These are phyloP conservation scores for Manihot esculenta DNA, from an alignment of 441 rosid species.

Conservation along the genomic window DNA sequence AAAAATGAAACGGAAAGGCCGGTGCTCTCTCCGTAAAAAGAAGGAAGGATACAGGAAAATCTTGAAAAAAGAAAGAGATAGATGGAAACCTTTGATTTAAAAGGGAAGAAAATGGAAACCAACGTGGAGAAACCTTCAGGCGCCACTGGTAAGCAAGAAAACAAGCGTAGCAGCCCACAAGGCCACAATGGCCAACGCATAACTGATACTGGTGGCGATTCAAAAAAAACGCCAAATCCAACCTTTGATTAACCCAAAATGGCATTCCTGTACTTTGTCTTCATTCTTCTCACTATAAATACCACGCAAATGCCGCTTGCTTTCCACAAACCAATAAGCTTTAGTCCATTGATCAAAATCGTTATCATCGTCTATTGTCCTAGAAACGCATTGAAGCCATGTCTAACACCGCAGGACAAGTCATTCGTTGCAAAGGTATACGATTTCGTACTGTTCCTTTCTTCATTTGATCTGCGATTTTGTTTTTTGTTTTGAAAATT, in stretches of 20 bases:
- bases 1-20: too few relatives aligned
- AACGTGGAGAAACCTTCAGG: too few relatives aligned
- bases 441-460: neutral
- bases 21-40: too few relatives aligned
- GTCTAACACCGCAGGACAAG: conserved; percentile 49
- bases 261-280: neutral
- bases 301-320: neutral
- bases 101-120: too few relatives aligned
- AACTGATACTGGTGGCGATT: too few relatives aligned
- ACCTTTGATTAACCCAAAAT: neutral
- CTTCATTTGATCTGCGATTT: neutral
- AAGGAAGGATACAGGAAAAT: too few relatives aligned
- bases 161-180: too few relatives aligned
- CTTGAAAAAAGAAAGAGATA: too few relatives aligned
- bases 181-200: too few relatives aligned
- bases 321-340: neutral
- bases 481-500: neutral
- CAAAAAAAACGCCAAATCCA: too few relatives aligned
- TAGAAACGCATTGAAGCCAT: conserved; percentile 18
- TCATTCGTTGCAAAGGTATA: conserved; percentile 33
- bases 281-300: neutral
- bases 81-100: too few relatives aligned
- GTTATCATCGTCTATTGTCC: neutral
- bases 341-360: neutral
- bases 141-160: too few relatives aligned